These are phyloP conservation scores for Penicillium coprophilum DNA, from an alignment of 495 filamentous ascomycete species.

Conservation along the genomic window DNA sequence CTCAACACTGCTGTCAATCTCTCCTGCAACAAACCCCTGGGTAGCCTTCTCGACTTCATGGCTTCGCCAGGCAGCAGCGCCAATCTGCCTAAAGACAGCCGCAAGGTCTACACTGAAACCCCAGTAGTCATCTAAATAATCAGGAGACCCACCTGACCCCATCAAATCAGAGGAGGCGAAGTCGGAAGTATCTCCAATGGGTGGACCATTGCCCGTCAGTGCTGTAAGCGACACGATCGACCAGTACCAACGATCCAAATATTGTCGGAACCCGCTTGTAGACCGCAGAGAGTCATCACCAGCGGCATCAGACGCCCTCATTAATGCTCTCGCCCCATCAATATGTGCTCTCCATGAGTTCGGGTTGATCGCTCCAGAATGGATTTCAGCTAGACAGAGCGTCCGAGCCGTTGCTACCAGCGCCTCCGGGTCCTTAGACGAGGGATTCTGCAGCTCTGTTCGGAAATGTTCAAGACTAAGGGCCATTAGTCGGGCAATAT, in stretches of 20 bases:
- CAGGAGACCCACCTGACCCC: slow-evolving; percentile 26
- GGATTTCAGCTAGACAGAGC: slow-evolving; percentile 49
- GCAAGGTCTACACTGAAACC: slow-evolving; percentile 45
- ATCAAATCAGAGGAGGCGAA: slow-evolving; percentile 20
- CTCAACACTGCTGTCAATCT: slow-evolving; percentile 28
- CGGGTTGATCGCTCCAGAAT: slow-evolving; percentile 47
- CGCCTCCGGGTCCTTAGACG: slow-evolving; percentile 39
- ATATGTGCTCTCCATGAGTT: slow-evolving; percentile 51
- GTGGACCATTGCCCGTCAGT: slow-evolving; percentile 47
- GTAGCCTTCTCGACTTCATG: slow-evolving; percentile 23
- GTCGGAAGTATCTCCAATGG: slow-evolving; percentile 35
- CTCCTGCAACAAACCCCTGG: slow-evolving; percentile 20
- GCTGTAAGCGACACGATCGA: slow-evolving; percentile 50
- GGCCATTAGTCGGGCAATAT: slow-evolving; percentile 47
- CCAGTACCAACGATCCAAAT: slow-evolving; percentile 48
- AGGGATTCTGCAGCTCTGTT: slow-evolving; percentile 42
- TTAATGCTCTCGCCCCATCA: slow-evolving; percentile 45
- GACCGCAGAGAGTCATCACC: slow-evolving; percentile 32
- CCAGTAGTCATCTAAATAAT: slow-evolving; percentile 52
- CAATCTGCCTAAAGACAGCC: slow-evolving; percentile 45
- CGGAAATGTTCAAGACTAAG: slow-evolving; percentile 48
- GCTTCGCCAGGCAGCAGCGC: slow-evolving; percentile 42
- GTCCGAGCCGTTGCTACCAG: slow-evolving; percentile 49
- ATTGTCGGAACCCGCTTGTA: slow-evolving; percentile 41
- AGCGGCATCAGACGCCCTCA: slow-evolving; percentile 32